Evolutionary conservation across 345 rosid genomes (phyloP).

Genomic region (Cardiospermum halicacabum): DNA sequence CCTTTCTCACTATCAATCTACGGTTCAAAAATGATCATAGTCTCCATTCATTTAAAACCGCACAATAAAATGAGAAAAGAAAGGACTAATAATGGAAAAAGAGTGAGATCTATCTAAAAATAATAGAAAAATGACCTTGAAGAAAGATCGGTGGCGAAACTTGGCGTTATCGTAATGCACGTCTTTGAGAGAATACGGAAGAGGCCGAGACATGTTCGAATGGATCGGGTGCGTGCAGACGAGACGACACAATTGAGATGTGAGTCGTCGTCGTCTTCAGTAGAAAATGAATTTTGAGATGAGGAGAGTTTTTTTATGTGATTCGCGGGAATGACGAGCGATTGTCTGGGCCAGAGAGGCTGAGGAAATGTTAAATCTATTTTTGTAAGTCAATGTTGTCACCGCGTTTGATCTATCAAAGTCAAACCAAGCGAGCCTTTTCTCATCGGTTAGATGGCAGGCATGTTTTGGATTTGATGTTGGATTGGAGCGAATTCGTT

Average conservation of each 20-base stretch:
- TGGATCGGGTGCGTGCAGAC: not conserved
- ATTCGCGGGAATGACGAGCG: not conserved
- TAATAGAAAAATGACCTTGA: conserved; percentile 35
- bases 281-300: too few relatives aligned
- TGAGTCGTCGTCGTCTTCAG: too few relatives aligned
- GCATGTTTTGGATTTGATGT: not conserved
- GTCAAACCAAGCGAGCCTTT: not conserved
- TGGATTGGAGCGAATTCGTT: too few relatives aligned
- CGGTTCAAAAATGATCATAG: not conserved
- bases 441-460: not conserved
- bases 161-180: conserved; percentile 91
- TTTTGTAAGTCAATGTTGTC: not conserved
- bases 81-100: not conserved
- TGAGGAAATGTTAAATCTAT: not conserved
- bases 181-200: conserved; percentile 82
- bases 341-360: not conserved
- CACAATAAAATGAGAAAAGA: not conserved
- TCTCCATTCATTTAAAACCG: not conserved
- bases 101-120: conserved; percentile 10
- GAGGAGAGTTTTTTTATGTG: too few relatives aligned
- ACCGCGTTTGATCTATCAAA: not conserved
- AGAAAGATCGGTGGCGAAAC: conserved; percentile 76
- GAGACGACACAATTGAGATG: too few relatives aligned
- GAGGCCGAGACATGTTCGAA: conserved; percentile 57
- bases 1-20: not conserved